phyloP scores from a whole-genome alignment of 2,329 filamentous ascomycete genomes.

The Stagonosporopsis cucurbitacearum region DNA sequence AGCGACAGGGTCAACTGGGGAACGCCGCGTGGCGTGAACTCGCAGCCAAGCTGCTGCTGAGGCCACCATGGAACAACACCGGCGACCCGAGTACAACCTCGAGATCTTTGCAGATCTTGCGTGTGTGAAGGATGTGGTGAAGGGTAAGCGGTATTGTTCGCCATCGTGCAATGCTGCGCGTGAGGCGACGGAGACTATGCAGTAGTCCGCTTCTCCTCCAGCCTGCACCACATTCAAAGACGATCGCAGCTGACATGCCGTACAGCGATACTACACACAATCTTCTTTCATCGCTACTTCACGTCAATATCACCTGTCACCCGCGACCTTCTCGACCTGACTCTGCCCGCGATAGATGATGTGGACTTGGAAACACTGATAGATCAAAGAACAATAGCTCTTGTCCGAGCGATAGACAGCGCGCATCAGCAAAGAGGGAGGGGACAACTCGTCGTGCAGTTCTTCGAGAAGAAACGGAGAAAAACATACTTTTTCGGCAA shows the following conservation, averaged over 20 bases:
- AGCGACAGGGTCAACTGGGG: not conserved
- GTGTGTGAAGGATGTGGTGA: conserved; percentile 89
- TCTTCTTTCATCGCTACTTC: conserved; percentile 99
- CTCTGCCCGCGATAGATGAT: conserved; percentile 87
- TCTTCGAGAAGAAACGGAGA: conserved; percentile 89
- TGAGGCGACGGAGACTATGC: not conserved
- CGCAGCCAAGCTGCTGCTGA: conserved; percentile 28
- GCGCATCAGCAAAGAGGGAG: conserved; percentile 65
- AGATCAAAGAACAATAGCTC: conserved; percentile 79
- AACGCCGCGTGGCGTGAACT: conserved; percentile 20
- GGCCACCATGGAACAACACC: conserved; percentile 67
- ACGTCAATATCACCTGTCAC: conserved; percentile 81
- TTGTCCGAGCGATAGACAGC: conserved; percentile 77
- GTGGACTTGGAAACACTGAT: conserved; percentile 92
- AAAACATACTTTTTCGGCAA: conserved; percentile 75
- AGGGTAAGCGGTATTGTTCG: conserved; percentile 65
- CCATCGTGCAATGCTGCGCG: conserved; percentile 18
- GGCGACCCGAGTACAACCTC: conserved; percentile 86
- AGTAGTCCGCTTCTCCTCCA: conserved; percentile 7
- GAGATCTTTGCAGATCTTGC: conserved; percentile 91
- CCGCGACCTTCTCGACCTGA: conserved; percentile 88
- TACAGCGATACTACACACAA: conserved; percentile 88
- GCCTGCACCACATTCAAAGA: conserved; percentile 5
- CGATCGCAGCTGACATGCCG: conserved; percentile 16
- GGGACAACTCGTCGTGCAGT: conserved; percentile 84